A percentile compares a stretch with the other conserved stretches of the same genome.
phyloP scores from a whole-genome alignment of 2,329 filamentous ascomycete species.

The Teratosphaeria zuluensis region DNA sequence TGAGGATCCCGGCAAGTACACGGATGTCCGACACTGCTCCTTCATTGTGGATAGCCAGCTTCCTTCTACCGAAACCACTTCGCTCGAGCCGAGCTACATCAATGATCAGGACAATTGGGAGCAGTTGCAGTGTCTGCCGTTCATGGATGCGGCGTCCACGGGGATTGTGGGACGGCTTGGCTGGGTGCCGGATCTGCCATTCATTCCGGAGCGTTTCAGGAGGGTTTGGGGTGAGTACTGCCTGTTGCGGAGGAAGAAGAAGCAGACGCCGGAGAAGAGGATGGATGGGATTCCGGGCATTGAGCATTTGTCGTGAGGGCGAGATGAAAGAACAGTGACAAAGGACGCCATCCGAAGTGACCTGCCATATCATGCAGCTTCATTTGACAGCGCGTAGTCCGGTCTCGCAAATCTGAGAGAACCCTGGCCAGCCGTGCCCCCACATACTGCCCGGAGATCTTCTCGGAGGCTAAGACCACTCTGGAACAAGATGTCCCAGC shows the following conservation, averaged over 20 bases:
- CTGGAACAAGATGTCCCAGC: too few relatives aligned
- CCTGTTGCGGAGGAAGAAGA: slow-evolving; percentile 53
- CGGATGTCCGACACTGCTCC: slow-evolving; percentile 61
- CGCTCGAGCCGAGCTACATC: slow-evolving; percentile 71
- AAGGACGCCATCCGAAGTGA: too few relatives aligned
- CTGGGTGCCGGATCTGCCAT: slow-evolving; percentile 65
- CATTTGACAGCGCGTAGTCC: too few relatives aligned
- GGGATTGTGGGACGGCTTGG: slow-evolving; percentile 63
- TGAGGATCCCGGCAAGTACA: slow-evolving; percentile 81
- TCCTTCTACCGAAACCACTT: slow-evolving; percentile 48
- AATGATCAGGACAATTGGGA: slow-evolving; percentile 70
- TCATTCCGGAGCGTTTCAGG: slow-evolving; percentile 59
- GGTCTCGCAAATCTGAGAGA: too few relatives aligned
- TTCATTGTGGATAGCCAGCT: slow-evolving; percentile 87
- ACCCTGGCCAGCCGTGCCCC: too few relatives aligned
- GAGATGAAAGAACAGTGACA: neutral
- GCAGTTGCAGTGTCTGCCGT: slow-evolving; percentile 60
- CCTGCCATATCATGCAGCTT: too few relatives aligned
- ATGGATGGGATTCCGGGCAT: slow-evolving; percentile 3
- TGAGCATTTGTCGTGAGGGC: slow-evolving; percentile 3
- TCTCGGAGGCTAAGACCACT: too few relatives aligned
- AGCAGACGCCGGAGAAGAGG: neutral
- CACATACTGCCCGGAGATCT: too few relatives aligned
- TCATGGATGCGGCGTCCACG: slow-evolving; percentile 71
- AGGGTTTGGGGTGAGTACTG: slow-evolving; percentile 87